Evolutionary conservation across 176 grass and related monocot genomes (phyloP).

Genomic region (Hordeum marinum): DNA sequence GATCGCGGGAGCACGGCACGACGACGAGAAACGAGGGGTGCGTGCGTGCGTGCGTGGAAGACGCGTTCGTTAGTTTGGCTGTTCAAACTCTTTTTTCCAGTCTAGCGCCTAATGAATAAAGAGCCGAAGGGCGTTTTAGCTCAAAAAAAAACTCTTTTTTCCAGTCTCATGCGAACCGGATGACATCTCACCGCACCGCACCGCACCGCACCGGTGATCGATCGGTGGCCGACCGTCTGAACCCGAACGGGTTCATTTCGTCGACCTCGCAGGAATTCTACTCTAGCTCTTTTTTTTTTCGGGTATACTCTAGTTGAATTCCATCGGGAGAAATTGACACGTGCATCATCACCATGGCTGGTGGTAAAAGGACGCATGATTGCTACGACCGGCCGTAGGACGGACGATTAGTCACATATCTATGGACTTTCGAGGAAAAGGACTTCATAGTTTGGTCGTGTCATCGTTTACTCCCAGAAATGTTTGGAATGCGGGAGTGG

Average conservation of each 20-base stretch:
- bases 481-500: too few species aligned
- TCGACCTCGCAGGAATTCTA: background rate
- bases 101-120: too few species aligned
- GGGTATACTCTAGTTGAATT: background rate
- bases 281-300: too few species aligned
- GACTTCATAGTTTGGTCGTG: too few species aligned
- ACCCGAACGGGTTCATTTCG: background rate
- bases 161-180: background rate
- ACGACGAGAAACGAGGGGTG: background rate
- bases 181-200: background rate
- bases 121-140: too few species aligned
- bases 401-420: too few species aligned
- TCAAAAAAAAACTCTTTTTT: too few species aligned
- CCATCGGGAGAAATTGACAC: background rate
- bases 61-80: conserved; percentile 27
- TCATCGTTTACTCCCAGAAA: too few species aligned
- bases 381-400: too few species aligned
- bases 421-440: too few species aligned
- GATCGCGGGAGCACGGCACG: conserved; percentile 26
- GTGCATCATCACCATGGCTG: too few species aligned
- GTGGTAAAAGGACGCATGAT: too few species aligned
- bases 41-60: background rate
- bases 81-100: background rate
- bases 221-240: background rate
- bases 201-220: background rate